Conservation (phyloP, 164 flowering plant species). For the Akebia trifoliata region DNA sequence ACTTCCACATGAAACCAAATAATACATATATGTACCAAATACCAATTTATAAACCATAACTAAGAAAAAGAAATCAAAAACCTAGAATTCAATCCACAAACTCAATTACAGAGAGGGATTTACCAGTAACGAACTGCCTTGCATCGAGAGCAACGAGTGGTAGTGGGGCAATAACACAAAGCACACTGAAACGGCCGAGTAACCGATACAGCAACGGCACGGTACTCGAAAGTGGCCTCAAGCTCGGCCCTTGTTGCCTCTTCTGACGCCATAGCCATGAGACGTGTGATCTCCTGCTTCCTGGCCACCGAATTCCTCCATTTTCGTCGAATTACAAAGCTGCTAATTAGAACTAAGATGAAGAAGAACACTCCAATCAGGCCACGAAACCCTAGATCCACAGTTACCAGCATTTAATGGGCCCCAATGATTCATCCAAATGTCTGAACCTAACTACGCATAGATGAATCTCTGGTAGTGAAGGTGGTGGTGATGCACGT, state of each 20-base stretch:
- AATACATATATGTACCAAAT: too few relatives aligned
- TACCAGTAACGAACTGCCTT: slow-evolving; percentile 75
- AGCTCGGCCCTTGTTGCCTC: slow-evolving; percentile 68
- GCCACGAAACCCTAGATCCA: slow-evolving; percentile 62
- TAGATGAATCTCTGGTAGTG: too few relatives aligned
- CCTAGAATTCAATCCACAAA: background rate
- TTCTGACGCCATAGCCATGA: slow-evolving; percentile 48
- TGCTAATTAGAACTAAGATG: slow-evolving; percentile 24
- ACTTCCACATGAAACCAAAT: too few relatives aligned
- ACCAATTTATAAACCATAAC: too few relatives aligned
- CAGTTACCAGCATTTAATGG: slow-evolving; percentile 56
- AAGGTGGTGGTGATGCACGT: too few relatives aligned
- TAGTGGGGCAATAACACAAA: slow-evolving; percentile 54
- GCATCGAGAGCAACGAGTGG: slow-evolving; percentile 68
- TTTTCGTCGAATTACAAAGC: slow-evolving; percentile 39
- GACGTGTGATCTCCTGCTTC: slow-evolving; percentile 64
- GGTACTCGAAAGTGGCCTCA: slow-evolving; percentile 35
- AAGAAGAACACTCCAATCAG: slow-evolving; percentile 25
- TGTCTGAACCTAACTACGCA: slow-evolving; percentile 19
- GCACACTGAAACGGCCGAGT: slow-evolving; percentile 36
- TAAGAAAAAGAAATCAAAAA: background rate
- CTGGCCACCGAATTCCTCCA: slow-evolving; percentile 51
- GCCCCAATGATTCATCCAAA: slow-evolving; percentile 23
- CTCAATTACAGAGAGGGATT: background rate
- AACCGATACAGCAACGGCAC: background rate